Conservation (phyloP, 2,329 filamentous ascomycete species). For the Bipolaris sorokiniana region DNA sequence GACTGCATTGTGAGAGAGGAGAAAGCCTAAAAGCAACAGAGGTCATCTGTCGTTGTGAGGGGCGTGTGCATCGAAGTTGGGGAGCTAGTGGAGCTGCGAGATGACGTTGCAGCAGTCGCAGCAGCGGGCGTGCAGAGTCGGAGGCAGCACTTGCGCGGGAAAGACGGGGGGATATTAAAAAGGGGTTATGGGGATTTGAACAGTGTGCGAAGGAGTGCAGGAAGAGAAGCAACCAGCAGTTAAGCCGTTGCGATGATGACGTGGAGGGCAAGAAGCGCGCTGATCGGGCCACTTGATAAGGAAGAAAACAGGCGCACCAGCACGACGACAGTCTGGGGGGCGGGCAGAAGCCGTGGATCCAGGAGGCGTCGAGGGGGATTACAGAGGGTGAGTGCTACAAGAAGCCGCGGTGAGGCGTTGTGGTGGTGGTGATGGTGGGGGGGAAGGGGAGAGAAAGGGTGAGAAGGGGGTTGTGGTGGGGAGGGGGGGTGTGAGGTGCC, state of each 20-base stretch:
- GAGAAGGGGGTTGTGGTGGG: slow-evolving; percentile 8
- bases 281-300: slow-evolving; percentile 39
- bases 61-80: slow-evolving; percentile 41
- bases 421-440: slow-evolving; percentile 10
- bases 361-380: slow-evolving; percentile 27
- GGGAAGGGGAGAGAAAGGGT: slow-evolving; percentile 19
- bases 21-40: slow-evolving; percentile 46
- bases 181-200: slow-evolving; percentile 36
- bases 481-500: background rate
- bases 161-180: slow-evolving; percentile 39
- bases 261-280: slow-evolving; percentile 40
- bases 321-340: slow-evolving; percentile 23
- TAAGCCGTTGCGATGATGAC: slow-evolving; percentile 43
- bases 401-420: slow-evolving; percentile 26
- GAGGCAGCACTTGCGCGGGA: slow-evolving; percentile 13
- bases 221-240: slow-evolving; percentile 41
- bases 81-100: slow-evolving; percentile 33
- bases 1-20: slow-evolving; percentile 54
- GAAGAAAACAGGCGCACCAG: slow-evolving; percentile 24
- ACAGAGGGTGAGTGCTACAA: slow-evolving; percentile 35
- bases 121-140: slow-evolving; percentile 24
- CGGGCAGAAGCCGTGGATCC: slow-evolving; percentile 31
- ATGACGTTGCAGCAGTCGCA: slow-evolving; percentile 41
- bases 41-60: slow-evolving; percentile 48
- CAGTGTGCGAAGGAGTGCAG: slow-evolving; percentile 42